Evolutionary conservation across 140 eudicot genomes (phyloP), one percentile per base, ranked within the genome.

Genomic region (Ambrosia hybrid): DNA sequence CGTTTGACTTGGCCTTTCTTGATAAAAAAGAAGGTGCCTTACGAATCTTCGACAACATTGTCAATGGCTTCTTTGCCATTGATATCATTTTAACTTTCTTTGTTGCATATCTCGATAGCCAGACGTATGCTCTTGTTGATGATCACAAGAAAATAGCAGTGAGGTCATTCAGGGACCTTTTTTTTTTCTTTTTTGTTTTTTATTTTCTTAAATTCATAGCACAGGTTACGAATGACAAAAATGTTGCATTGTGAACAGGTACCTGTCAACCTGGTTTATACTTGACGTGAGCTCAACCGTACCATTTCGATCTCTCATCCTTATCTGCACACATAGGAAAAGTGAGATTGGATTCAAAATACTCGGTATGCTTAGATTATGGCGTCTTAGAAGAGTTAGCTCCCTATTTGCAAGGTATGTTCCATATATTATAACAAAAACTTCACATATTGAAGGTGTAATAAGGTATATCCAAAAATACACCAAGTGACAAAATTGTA

Each of bases 381-480:
- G 99, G 99, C 94, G 99, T 77, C 97, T 94, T 67, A 79, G 97
- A 73, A 78, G 97, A 85, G 99, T 94, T 82, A 91, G 99, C 83
- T 88, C 95, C 77, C 84, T 94, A 57, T 94, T 94, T 66, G 97
- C 97, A 76, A 88, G 99, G 99, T 93, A 79, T 68, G 9, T 39
- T 16, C 30, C 68, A 17, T 14, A 63, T 38, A 6, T 39, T 37
- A 34, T 34, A 39, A 64, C 21, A 39, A 64, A 66, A 79, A 66
- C 59, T 70, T 70, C 46, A 38, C 49, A 56, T 53, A 4, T 17
- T 30, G 46, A 75, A 41, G 45, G 34, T 65, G 57, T 58, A 26
- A 56, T 55, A 7, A 38, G 17, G 62, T 60, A 65, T 55, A 64
- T 46, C 65, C 11, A 17, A 36, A 80, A 51, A 60, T 66, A 66